Percentiles rank a stretch among this genome's conserved stretches.
phyloP scores from a whole-genome alignment of 2,329 filamentous ascomycete species.

The Aspergillus arachidicola region DNA sequence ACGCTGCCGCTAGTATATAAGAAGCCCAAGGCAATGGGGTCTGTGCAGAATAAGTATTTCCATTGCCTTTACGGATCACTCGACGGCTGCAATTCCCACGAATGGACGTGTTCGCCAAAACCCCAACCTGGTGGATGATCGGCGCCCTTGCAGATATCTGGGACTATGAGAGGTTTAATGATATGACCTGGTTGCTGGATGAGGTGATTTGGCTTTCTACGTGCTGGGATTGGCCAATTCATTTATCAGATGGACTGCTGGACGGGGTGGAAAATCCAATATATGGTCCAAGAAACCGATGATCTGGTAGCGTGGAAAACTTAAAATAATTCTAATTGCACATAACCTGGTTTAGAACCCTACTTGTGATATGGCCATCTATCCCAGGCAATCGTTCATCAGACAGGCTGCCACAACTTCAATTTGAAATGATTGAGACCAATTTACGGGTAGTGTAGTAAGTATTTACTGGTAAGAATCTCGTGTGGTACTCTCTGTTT shows the following conservation, averaged over 20 bases:
- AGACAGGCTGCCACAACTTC: no score
- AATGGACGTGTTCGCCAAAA: background rate
- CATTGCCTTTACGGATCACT: background rate
- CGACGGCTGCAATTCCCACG: no score
- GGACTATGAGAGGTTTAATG: background rate
- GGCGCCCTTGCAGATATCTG: background rate
- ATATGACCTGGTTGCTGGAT: background rate
- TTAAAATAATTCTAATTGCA: background rate
- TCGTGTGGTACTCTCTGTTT: background rate
- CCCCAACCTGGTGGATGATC: background rate
- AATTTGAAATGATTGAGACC: background rate
- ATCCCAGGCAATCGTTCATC: accelerated
- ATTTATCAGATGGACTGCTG: background rate
- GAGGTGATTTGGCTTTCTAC: background rate
- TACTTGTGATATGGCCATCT: background rate
- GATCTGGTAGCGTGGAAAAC: background rate
- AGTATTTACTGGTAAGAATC: background rate
- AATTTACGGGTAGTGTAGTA: background rate
- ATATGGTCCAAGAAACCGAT: background rate
- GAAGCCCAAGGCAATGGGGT: background rate
- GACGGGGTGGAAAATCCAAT: background rate
- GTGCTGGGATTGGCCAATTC: background rate
- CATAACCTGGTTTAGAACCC: background rate
- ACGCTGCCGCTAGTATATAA: background rate
- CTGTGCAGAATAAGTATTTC: background rate